Base-by-base conservation (phyloP, 192 early-diverging fungal genomes). In the Linnemannia elongata region DNA sequence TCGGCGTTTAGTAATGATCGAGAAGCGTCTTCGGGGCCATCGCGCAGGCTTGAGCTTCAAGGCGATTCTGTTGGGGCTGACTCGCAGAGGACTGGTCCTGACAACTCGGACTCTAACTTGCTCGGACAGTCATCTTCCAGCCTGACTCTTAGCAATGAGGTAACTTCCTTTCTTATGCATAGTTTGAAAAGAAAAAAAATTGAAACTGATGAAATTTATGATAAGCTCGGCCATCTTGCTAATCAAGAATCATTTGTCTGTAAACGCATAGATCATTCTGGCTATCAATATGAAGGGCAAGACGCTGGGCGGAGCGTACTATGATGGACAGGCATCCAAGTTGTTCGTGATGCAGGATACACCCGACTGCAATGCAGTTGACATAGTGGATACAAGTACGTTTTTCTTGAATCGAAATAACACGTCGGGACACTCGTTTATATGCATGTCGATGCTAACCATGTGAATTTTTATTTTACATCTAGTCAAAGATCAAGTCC, bases 291-390 rank as follows among this genome's bases (percentile, higher is more conserved):
- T 78, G 13, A 77, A 63, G 27, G 77, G 86, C 0, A 63, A 82
- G 22, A 81, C 74, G 36, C 42, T 90, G 24, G 89, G 89, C 39
- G 87, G 88, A 22, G 75, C 89, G 8, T 90, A 89, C 55, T 90
- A 84, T 38, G 86, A 88, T 68, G 76, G 55, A 2, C 52, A 74
- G 6, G 45, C 52, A 18, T 63, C 73, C 7, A 88, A 82, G 60
- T 75, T 90, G n/a, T 87, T 81, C 69, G 76, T 90, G 18, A 90
- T 90, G 89, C 77, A 90, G 22, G 89, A 90, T 73, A 81, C 81
- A 69, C 27, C 49, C 2, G 88, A 89, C n/a, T 76, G 80, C 35
- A 55, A 75, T 12, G 72, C 79, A n/a, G 44, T 80, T 15, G 81
- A 78, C 35, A 54, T 88, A 27, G 24, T 88, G 0, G 72, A 85